Evolutionary conservation across 495 filamentous ascomycete genomes (phyloP).

Genomic region (Hyaloscypha bicolor): DNA sequence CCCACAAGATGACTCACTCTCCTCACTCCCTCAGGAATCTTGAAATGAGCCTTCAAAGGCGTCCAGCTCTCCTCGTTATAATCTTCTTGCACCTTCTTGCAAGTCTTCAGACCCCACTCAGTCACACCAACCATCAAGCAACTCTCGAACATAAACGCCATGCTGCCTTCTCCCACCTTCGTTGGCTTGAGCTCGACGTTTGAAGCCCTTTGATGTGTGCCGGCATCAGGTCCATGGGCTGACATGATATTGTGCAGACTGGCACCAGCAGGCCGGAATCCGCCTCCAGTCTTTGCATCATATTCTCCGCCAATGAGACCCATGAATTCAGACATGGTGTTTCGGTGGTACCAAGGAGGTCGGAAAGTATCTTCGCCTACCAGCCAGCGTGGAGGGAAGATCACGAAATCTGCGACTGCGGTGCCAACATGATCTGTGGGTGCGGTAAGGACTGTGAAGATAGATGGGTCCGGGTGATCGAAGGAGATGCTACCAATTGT

Average conservation of each 20-base stretch:
- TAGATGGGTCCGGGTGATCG: slow-evolving; percentile 80
- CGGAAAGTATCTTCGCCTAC: slow-evolving; percentile 79
- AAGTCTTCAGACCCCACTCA: slow-evolving; percentile 84
- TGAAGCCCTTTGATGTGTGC: slow-evolving; percentile 66
- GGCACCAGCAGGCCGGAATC: slow-evolving; percentile 62
- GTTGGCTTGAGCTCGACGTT: slow-evolving; percentile 51
- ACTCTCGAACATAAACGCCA: slow-evolving; percentile 71
- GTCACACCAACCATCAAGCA: slow-evolving; percentile 88
- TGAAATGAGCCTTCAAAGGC: slow-evolving; percentile 74
- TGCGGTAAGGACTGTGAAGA: slow-evolving; percentile 78
- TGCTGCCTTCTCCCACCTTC: slow-evolving; percentile 59
- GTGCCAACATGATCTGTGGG: slow-evolving; percentile 65
- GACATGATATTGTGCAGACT: slow-evolving; percentile 62
- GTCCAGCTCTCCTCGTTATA: slow-evolving; percentile 90
- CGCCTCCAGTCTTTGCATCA: slow-evolving; percentile 53
- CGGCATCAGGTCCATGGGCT: slow-evolving; percentile 61
- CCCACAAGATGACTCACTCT: slow-evolving; percentile 28
- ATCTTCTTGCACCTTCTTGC: slow-evolving; percentile 78
- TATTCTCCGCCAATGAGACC: slow-evolving; percentile 70
- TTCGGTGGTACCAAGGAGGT: slow-evolving; percentile 82
- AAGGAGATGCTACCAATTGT: slow-evolving; percentile 74
- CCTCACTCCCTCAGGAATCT: slow-evolving; percentile 19
- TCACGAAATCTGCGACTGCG: slow-evolving; percentile 80
- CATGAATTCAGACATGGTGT: slow-evolving; percentile 86
- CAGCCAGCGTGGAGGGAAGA: slow-evolving; percentile 82